These are phyloP conservation scores for Atkinsonella texensis DNA, from an alignment of 2,329 filamentous ascomycete genomes.

Conservation along the genomic window DNA sequence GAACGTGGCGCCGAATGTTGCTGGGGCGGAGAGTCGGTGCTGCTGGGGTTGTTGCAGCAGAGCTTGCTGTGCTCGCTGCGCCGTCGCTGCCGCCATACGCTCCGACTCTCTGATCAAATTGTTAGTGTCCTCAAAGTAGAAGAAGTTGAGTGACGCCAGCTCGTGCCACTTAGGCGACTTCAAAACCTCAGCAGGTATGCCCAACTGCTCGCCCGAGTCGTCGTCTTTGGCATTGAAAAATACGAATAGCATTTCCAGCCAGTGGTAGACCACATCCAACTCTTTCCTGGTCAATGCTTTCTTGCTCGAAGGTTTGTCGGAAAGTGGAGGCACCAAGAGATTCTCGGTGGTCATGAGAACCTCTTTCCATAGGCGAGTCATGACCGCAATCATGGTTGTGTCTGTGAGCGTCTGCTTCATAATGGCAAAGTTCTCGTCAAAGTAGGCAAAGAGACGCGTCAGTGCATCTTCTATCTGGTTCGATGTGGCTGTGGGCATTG, in stretches of 20 bases:
- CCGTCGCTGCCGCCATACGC: conserved; percentile 82
- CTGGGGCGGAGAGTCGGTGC: conserved; percentile 60
- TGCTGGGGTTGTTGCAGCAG: conserved; percentile 36
- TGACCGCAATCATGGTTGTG: conserved; percentile 95
- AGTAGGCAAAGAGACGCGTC: conserved; percentile 80
- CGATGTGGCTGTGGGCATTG: conserved; percentile 47
- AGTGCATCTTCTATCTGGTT: conserved; percentile 71
- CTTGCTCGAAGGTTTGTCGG: conserved; percentile 85
- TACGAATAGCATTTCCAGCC: conserved; percentile 78
- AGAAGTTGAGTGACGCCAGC: conserved; percentile 91
- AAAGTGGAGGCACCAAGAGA: conserved; percentile 82
- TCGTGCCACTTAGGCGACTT: conserved; percentile 98
- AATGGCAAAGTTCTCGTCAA: conserved; percentile 96
- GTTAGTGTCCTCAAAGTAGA: conserved; percentile 90
- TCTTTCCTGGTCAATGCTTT: conserved; percentile 75
- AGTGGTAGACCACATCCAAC: conserved; percentile 88
- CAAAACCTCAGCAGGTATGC: conserved; percentile 80
- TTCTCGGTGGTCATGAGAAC: conserved; percentile 84
- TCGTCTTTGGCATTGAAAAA: conserved; percentile 95
- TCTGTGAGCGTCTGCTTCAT: conserved; percentile 96
- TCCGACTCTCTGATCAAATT: conserved; percentile 92
- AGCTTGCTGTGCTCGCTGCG: conserved; percentile 61
- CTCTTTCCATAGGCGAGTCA: conserved; percentile 97
- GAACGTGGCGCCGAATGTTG: conserved; percentile 26
- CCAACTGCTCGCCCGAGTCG: conserved; percentile 64